A percentile compares a stretch with the other conserved stretches of the same genome.
These are phyloP conservation scores for Coccomyxa sp. DNA, from an alignment of 139 green algal species.

Conservation along the genomic window DNA sequence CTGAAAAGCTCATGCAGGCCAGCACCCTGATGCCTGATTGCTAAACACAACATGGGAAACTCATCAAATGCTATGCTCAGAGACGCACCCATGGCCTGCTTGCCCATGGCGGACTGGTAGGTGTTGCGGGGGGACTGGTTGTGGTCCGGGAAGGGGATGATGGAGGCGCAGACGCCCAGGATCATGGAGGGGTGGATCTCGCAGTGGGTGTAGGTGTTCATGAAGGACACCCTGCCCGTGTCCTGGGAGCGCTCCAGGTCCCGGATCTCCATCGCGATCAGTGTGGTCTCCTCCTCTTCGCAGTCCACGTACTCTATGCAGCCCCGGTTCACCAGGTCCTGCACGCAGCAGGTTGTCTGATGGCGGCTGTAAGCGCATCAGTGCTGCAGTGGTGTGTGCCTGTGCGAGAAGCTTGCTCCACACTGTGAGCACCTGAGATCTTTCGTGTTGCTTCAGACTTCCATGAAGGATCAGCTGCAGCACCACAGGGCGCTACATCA, in stretches of 20 bases:
- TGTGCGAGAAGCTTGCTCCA: no score
- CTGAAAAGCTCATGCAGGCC: no score
- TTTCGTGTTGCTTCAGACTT: no score
- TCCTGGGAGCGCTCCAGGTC: conserved; percentile 45
- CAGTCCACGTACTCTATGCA: conserved; percentile 77
- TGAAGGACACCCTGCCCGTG: conserved; percentile 36
- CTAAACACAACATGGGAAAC: no score
- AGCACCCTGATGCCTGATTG: no score
- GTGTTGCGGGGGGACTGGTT: conserved; percentile 97
- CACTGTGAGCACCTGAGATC: no score
- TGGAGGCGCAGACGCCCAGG: conserved; percentile 95
- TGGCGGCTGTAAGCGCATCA: no score
- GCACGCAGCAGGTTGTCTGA: conserved; percentile 17
- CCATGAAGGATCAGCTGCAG: no score
- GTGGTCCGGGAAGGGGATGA: conserved; percentile 99
- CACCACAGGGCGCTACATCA: no score
- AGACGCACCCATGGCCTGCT: conserved; percentile 90
- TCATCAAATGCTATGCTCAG: no score
- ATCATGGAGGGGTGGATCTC: conserved; percentile 99
- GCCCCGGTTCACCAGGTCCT: conserved; percentile 52
- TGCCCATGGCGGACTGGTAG: conserved; percentile 94
- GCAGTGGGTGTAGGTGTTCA: conserved; percentile 92
- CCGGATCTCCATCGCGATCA: conserved; percentile 95
- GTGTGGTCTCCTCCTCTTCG: conserved; percentile 97
- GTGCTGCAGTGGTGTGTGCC: no score